phyloP scores from a whole-genome alignment of 768 basidiomycete genomes.

The Leucosporidium yakuticum region DNA sequence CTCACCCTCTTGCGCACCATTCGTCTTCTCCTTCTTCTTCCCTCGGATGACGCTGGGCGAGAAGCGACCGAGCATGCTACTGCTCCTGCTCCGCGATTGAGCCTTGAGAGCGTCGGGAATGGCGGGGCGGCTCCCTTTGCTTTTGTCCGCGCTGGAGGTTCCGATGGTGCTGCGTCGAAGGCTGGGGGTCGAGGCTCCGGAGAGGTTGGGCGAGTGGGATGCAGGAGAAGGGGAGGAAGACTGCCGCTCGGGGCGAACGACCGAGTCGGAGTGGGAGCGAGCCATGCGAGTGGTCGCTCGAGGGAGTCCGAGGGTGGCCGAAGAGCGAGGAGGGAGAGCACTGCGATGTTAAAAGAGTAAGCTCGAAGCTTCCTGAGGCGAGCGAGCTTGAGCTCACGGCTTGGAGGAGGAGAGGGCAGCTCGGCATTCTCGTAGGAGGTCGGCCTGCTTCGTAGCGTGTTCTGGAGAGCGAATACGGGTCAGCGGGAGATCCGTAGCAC shows the following conservation, averaged over 20 bases:
- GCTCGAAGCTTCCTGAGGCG: neutral
- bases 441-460: neutral
- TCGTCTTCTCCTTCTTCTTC: neutral
- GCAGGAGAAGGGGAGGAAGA: neutral
- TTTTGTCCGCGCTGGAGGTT: neutral
- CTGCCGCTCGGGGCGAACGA: neutral
- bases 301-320: too few species aligned
- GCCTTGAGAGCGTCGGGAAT: neutral
- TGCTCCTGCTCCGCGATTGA: neutral
- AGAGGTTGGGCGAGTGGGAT: too few species aligned
- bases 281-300: too few species aligned
- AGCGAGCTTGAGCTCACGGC: neutral
- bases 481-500: neutral
- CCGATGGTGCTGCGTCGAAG: neutral
- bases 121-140: neutral
- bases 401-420: neutral
- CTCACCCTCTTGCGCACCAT: neutral
- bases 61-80: neutral
- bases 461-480: neutral
- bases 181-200: neutral
- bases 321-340: neutral
- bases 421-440: neutral
- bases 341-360: neutral
- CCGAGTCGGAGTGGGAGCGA: neutral
- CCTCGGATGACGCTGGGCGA: neutral